A percentile compares a stretch with the other conserved stretches of the same genome.
Evolutionary conservation across 2,329 filamentous ascomycete species (phyloP).

Genomic region (Verticillium dahliae): DNA sequence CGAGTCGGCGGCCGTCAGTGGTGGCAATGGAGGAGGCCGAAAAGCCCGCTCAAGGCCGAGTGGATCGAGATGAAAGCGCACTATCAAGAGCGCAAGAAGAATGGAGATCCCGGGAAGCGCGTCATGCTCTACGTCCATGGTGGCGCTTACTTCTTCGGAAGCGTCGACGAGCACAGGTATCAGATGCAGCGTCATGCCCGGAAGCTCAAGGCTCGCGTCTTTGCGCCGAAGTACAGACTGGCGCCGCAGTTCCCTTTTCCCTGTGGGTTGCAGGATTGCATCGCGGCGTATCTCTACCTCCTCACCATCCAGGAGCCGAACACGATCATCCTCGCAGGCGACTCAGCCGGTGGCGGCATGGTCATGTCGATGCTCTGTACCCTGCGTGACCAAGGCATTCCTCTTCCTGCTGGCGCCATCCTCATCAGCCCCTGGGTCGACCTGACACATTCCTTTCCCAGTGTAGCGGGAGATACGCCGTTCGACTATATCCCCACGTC

Average conservation of each 20-base stretch:
- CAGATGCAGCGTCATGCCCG: slow-evolving; percentile 94
- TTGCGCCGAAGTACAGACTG: slow-evolving; percentile 81
- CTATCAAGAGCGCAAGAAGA: slow-evolving; percentile 63
- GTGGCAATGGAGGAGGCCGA: slow-evolving; percentile 81
- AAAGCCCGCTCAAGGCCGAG: slow-evolving; percentile 66
- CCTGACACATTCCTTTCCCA: slow-evolving; percentile 91
- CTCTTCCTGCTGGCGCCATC: slow-evolving; percentile 82
- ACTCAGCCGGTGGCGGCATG: slow-evolving; percentile 93
- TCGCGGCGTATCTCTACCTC: slow-evolving; percentile 82
- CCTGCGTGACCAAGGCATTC: slow-evolving; percentile 74
- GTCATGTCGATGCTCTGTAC: slow-evolving; percentile 72
- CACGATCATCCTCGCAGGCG: slow-evolving; percentile 82
- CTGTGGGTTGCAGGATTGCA: slow-evolving; percentile 82
- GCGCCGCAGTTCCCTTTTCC: slow-evolving; percentile 95
- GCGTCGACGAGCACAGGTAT: slow-evolving; percentile 94
- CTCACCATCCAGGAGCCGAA: slow-evolving; percentile 68
- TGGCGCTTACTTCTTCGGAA: slow-evolving; percentile 92
- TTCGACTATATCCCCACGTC: slow-evolving; percentile 83
- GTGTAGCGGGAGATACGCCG: slow-evolving; percentile 64
- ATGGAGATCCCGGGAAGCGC: slow-evolving; percentile 54
- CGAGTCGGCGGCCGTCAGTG: slow-evolving; percentile 75
- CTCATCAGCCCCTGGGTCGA: slow-evolving; percentile 96
- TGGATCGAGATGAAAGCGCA: slow-evolving; percentile 96
- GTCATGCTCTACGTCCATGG: slow-evolving; percentile 94
- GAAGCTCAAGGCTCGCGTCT: slow-evolving; percentile 83